Conservation (phyloP, 2,329 filamentous ascomycete genomes). For the Seiridium cupressi region DNA sequence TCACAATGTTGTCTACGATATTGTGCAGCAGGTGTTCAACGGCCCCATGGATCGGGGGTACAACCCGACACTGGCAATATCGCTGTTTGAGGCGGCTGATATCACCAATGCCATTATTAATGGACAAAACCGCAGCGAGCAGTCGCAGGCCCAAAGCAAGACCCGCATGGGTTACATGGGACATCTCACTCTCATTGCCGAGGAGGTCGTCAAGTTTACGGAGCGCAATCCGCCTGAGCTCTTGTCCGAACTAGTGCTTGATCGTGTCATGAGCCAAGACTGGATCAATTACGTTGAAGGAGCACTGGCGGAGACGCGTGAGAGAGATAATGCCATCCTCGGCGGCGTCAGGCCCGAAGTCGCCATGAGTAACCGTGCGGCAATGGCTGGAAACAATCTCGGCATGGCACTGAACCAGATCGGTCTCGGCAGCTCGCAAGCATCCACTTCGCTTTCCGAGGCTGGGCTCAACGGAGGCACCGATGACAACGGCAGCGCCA, state of each 20-base stretch:
- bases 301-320: constrained; percentile 86
- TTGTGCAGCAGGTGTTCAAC: constrained; percentile 98
- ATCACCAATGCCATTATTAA: constrained; percentile 90
- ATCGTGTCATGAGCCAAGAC: constrained; percentile 82
- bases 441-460: constrained; percentile 71
- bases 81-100: constrained; percentile 86
- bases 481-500: constrained; percentile 56
- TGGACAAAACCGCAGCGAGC: constrained; percentile 83
- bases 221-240: constrained; percentile 89
- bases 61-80: constrained; percentile 85
- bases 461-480: constrained; percentile 73
- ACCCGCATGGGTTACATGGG: constrained; percentile 97
- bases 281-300: constrained; percentile 97
- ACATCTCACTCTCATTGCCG: constrained; percentile 92
- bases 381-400: constrained; percentile 47
- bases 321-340: constrained; percentile 96
- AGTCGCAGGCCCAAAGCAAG: constrained; percentile 77
- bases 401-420: constrained; percentile 49
- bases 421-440: constrained; percentile 32
- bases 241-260: constrained; percentile 78
- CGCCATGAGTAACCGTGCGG: constrained; percentile 75
- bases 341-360: constrained; percentile 92
- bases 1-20: constrained; percentile 98
- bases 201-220: constrained; percentile 98
- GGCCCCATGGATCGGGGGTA: constrained; percentile 95